Evolutionary conservation across 164 flowering plant species (phyloP).

Genomic region (Umbellularia californica): DNA sequence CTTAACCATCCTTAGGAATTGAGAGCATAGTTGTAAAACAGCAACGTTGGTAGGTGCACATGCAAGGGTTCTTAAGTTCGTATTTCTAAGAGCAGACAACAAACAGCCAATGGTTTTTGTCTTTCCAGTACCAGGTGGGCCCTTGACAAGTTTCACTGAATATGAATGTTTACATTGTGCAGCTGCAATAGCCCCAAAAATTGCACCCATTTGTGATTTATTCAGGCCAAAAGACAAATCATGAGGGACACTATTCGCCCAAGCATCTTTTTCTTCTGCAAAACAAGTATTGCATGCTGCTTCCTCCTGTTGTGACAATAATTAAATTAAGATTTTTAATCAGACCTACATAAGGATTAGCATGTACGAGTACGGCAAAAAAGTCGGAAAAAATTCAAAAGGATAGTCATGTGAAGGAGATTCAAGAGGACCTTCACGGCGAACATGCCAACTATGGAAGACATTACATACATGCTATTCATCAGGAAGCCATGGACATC

Average conservation of each 20-base stretch:
- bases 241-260: not conserved
- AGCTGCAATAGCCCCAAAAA: conserved; percentile 26
- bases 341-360: not conserved
- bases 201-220: conserved; percentile 51
- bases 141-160: conserved; percentile 59
- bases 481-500: too few species aligned
- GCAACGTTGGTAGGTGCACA: conserved; percentile 87
- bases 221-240: conserved; percentile 28
- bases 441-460: too few species aligned
- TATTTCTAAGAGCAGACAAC: conserved; percentile 31
- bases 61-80: conserved; percentile 39
- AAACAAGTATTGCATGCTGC: conserved; percentile 17
- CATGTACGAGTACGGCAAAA: not conserved
- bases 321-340: not conserved
- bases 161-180: conserved; percentile 33
- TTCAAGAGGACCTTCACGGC: not conserved
- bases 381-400: not conserved
- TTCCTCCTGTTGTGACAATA: conserved; percentile 22
- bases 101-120: conserved; percentile 52
- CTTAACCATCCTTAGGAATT: conserved; percentile 35
- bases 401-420: not conserved
- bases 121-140: conserved; percentile 88
- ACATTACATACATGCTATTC: too few species aligned
- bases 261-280: not conserved
- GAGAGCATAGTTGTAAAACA: conserved; percentile 50